Evolutionary conservation across 441 rosid genomes (phyloP), one percentile per base, ranked within the genome.

Genomic region (Erysimum cheiri): DNA sequence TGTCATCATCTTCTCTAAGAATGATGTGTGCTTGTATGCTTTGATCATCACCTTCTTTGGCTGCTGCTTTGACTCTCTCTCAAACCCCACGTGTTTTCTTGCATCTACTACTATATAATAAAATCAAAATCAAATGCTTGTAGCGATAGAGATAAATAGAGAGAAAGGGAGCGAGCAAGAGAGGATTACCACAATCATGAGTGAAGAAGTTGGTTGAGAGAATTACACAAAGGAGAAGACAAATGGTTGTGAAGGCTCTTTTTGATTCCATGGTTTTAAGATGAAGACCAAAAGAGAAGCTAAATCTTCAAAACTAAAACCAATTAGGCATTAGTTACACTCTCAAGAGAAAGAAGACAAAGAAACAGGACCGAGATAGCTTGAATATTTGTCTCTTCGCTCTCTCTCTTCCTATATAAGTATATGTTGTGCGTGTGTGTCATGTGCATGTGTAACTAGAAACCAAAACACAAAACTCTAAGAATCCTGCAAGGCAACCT

Each of bases 151-250:
- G 5, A 64, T 58, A 36, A 1, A 15, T 0, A 8, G 9, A 6
- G 12, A 15, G 8, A 36, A 24, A 47, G 14, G 14, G 15, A 33
- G 19, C 24, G 24, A 22, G 24, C 22, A 1, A 55, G 43, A n/a
- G 12, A 11, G 6, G 15, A 67, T 85, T 82, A 91, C 97, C 91
- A 54, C 79, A 77, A 14, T 19, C 22, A 19, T 64, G 82, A 71
- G 61, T 59, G 82, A 83, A 70, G 64, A 73, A 35, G 44, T 67
- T 44, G 70, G 87, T 33, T 5, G 82, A 69, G 79, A 77, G 32
- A 46, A 79, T 36, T 14, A 84, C 44, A 47, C 46, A 81, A 26
- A 85, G 78, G 50, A 85, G 81, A 12, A 86, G 65, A 60, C 75
- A 75, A 32, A 58, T 63, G 54, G 66, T 32, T 40, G 76, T 22